Base-by-base conservation (phyloP, 257 asterid genomes). In the Solanum appendiculatum region DNA sequence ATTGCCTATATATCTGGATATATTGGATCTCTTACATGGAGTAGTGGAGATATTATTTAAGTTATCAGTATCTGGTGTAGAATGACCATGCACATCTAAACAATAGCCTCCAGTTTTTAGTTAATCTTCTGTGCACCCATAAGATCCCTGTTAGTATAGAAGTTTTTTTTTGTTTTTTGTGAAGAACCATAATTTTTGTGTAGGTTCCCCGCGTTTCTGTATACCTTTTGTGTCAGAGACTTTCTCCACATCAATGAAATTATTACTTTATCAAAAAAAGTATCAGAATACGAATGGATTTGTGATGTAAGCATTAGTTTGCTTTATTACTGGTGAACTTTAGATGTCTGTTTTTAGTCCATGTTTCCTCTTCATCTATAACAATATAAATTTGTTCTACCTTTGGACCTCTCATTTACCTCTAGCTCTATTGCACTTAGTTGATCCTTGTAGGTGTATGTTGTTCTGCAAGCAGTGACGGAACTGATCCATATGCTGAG, bases 361-460 rank as follows among this genome's bases (percentile, higher is more conserved):
- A 29, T 48, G 44, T 46, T 80, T 29, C 85, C 39, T 23, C 70
- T 27, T 44, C 33, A 39, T 39, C 69, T 66, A 12, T 48, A 36
- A 31, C 40, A 9, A 3, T n/a, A 74, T 72, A 77, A 16, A 72
- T 33, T 58, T 34, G 70, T 69, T 85, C 31, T 85, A 33, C 87
- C 69, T 42, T 70, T 40, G 64, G n/a, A 51, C 86, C 84, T 46
- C 84, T 63, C 56, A 86, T 77, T 82, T 70, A 70, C 74, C 16
- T 86, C 68, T 73, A 15, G 70, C 68, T 89, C 77, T 88, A 23
- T 73, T 92, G 87, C 90, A 85, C 87, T 87, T 92, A 97, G 99
- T 92, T 97, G 91, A 92, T 94, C 88, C 96, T 96, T 87, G 96
- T 97, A 88, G 99, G 99, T 89, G 98, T 97, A 88, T 97, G 99